A percentile compares a stretch with the other conserved stretches of the same genome.
These are phyloP conservation scores for Podaxis sp. DNA, from an alignment of 768 basidiomycete species.

Conservation along the genomic window DNA sequence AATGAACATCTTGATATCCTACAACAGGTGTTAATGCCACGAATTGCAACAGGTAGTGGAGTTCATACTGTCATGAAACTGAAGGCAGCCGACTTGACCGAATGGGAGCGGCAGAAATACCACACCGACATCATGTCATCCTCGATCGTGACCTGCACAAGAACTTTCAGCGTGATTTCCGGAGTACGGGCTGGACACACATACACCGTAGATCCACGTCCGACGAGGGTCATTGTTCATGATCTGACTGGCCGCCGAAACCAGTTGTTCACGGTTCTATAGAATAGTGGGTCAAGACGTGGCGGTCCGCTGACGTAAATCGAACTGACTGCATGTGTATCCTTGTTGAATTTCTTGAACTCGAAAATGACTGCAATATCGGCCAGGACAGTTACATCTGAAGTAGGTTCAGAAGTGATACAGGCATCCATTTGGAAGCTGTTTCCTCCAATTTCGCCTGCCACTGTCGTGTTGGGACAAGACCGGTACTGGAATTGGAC, in stretches of 20 bases:
- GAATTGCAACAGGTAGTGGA: background rate
- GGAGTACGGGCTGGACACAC: background rate
- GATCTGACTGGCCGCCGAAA: background rate
- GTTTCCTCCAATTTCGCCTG: constrained; percentile 16
- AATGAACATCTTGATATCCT: constrained; percentile 4
- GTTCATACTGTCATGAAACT: background rate
- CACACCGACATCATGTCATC: constrained; percentile 1
- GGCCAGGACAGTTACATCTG: background rate
- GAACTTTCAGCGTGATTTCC: background rate
- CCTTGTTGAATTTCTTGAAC: constrained; percentile 12
- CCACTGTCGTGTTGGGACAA: background rate
- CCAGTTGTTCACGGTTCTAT: background rate
- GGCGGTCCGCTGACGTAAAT: background rate
- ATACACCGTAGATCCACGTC: background rate
- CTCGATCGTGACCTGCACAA: constrained; percentile 13
- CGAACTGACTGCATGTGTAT: background rate
- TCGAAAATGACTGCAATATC: constrained; percentile 18
- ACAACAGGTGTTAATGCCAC: background rate
- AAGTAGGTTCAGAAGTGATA: background rate
- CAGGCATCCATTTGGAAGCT: constrained; percentile 20
- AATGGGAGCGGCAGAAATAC: constrained; percentile 15
- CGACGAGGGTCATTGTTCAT: constrained; percentile 2
- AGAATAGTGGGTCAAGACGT: background rate
- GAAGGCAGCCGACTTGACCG: constrained; percentile 9
- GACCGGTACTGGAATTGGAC: background rate